phyloP scores from a whole-genome alignment of 2,329 filamentous ascomycete species.

The Diplodia seriata region DNA sequence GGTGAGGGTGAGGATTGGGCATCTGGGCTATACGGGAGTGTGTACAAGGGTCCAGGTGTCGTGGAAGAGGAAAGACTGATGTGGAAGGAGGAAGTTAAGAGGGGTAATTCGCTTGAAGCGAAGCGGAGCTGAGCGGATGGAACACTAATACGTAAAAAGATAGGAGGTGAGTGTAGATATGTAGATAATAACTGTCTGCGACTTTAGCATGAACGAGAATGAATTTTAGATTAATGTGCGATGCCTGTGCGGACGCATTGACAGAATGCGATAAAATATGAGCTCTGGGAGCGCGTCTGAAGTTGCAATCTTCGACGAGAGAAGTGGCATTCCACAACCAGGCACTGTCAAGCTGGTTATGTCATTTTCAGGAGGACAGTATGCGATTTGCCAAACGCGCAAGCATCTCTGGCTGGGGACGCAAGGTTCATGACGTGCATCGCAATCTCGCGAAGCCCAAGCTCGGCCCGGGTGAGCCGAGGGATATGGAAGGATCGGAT shows the following conservation, averaged over 20 bases:
- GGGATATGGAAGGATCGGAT: neutral
- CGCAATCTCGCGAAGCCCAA: constrained; percentile 18
- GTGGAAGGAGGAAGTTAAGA: constrained; percentile 56
- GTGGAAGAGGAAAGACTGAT: constrained; percentile 59
- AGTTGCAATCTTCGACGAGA: neutral
- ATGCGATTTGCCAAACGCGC: neutral
- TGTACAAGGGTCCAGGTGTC: constrained; percentile 67
- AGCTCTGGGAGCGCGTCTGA: too few species aligned
- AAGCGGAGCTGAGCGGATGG: neutral
- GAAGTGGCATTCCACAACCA: neutral
- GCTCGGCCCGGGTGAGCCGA: constrained; percentile 1
- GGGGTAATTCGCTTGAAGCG: constrained; percentile 14
- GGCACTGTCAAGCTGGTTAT: neutral
- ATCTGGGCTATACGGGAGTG: constrained; percentile 64
- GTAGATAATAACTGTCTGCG: neutral
- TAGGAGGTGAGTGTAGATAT: neutral
- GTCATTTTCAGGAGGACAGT: neutral
- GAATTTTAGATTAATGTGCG: neutral
- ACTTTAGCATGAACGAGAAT: neutral
- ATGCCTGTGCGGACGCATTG: neutral
- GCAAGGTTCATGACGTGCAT: constrained; percentile 6
- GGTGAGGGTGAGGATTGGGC: constrained; percentile 63
- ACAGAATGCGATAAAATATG: neutral
- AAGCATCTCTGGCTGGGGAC: neutral
- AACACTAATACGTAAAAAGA: neutral